Evolutionary conservation across 2,329 filamentous ascomycete genomes (phyloP).

Genomic region (Cladosporium sp.): DNA sequence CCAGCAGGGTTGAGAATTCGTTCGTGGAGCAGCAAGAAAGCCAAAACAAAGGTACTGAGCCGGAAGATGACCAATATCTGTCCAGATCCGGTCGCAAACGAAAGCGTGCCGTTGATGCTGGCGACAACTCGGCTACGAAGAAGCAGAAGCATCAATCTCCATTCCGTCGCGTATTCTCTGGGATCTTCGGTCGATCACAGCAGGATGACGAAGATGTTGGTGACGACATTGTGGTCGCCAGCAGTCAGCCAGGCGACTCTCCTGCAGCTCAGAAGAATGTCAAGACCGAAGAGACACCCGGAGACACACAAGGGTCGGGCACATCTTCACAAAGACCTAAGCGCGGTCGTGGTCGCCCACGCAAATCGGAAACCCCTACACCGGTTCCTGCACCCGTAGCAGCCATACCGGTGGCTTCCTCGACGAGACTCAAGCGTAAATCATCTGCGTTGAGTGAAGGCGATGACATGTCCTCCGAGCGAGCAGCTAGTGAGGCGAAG

Average conservation of each 20-base stretch:
- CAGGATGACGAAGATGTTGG: conserved; percentile 30
- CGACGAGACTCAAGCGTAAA: conserved; percentile 24
- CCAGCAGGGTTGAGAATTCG: conserved; percentile 35
- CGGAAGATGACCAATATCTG: background rate
- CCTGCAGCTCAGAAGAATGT: background rate
- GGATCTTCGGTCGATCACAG: conserved; percentile 21
- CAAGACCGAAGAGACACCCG: background rate
- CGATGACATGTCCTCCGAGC: conserved; percentile 8
- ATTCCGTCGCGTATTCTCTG: conserved; percentile 24
- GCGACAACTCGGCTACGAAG: conserved; percentile 15
- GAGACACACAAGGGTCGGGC: background rate
- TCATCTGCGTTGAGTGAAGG: conserved; percentile 21
- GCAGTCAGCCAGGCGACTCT: conserved; percentile 18
- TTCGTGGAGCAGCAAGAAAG: conserved; percentile 22
- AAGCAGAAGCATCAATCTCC: conserved; percentile 29
- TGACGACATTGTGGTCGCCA: conserved; percentile 39
- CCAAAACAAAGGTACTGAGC: background rate
- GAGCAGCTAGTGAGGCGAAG: conserved; percentile 13
- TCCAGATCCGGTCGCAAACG: conserved; percentile 21
- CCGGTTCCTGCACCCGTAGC: conserved; percentile 7
- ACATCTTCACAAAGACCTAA: conserved; percentile 14
- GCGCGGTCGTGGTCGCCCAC: conserved; percentile 24
- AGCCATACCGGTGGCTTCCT: background rate
- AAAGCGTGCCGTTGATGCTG: conserved; percentile 20
- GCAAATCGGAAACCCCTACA: conserved; percentile 21